Base-by-base conservation (phyloP, 2,329 filamentous ascomycete genomes). In the Immersiporthe knoxdaviesiana region DNA sequence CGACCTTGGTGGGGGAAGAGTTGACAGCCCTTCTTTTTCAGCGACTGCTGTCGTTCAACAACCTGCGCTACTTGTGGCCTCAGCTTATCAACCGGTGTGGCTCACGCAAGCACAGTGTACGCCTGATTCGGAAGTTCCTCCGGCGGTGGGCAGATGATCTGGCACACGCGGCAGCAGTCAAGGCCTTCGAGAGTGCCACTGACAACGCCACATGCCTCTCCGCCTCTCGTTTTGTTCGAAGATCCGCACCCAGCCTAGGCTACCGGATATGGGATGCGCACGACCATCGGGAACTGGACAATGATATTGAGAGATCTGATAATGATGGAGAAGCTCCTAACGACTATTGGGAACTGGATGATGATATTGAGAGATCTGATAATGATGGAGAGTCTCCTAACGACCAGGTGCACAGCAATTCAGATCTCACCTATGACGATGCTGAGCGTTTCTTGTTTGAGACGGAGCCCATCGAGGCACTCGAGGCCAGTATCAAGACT, bases 81-180 rank as follows among this genome's bases (percentile, higher is more conserved):
- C 68, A 70, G 27, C 11, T 70, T 6, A 2, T 56, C 4, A 0
- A 0, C 11, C 44, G 7, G 1, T 39, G 32, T 21, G 60, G 30
- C 27, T 70, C 68, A 12, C 44, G 61, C 5, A 32, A 21, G 1
- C 50, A 11, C 12, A 24, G n/a, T 8, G 16, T 65, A 0, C 35
- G 44, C 4, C 37, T 47, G 2, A 63, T 68, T 1, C 61, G 62
- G n/a, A 65, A 58, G 24, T n/a, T 70, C 6, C 32, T 68, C 1
- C 60, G 65, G 6, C 59, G 54, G 4, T 70, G 54, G 21, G 63
- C 66, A 6, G 62, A 63, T 12, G 68, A 70, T 30, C 30, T 70
- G 1, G 47, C n/a, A 6, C 3, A 18, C 1, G n/a, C 39, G 2
- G 62, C 66, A n/a, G n/a, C 24, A 30, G 35, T 1, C 5, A 16